Evolutionary conservation across 352 stramenopile genomes (phyloP).

Genomic region (Globisporangium irregulare): DNA sequence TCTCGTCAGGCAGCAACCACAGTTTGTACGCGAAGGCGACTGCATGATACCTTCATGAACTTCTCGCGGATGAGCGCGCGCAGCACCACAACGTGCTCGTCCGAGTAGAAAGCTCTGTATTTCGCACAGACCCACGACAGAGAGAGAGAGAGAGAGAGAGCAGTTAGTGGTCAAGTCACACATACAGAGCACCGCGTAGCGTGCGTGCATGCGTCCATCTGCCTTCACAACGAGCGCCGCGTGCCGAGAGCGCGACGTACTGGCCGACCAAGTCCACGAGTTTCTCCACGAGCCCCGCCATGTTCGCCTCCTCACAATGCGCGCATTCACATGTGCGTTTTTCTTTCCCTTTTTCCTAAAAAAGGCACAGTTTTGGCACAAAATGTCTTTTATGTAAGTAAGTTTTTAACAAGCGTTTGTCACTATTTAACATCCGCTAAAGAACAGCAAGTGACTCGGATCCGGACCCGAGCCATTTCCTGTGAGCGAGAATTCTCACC

Average conservation of each 20-base stretch:
- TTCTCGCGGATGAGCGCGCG: slow-evolving; percentile 83
- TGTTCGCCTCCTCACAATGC: slow-evolving; percentile 16
- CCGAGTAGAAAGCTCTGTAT: slow-evolving; percentile 82
- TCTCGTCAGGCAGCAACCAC: not conserved
- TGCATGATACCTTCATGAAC: slow-evolving; percentile 71
- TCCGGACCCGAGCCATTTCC: no score
- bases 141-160: not conserved
- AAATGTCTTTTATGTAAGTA: no score
- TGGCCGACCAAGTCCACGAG: slow-evolving; percentile 80
- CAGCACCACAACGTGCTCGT: slow-evolving; percentile 87
- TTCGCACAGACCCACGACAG: not conserved
- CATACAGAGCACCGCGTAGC: not conserved
- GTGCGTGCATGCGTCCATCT: no score
- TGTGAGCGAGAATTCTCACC: no score
- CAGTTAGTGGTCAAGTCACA: not conserved
- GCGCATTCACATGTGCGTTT: not conserved
- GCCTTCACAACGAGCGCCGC: not conserved
- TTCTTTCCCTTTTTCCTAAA: no score
- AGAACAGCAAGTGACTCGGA: no score
- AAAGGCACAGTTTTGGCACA: no score
- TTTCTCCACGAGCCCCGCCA: slow-evolving; percentile 86
- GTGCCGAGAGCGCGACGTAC: slow-evolving; percentile 25
- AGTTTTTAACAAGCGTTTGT: no score
- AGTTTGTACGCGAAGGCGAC: not conserved
- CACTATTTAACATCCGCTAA: no score